Percentiles rank a stretch among this genome's conserved stretches.
Evolutionary conservation across 139 green algal genomes (phyloP).

Genomic region (Gonium pectorale): DNA sequence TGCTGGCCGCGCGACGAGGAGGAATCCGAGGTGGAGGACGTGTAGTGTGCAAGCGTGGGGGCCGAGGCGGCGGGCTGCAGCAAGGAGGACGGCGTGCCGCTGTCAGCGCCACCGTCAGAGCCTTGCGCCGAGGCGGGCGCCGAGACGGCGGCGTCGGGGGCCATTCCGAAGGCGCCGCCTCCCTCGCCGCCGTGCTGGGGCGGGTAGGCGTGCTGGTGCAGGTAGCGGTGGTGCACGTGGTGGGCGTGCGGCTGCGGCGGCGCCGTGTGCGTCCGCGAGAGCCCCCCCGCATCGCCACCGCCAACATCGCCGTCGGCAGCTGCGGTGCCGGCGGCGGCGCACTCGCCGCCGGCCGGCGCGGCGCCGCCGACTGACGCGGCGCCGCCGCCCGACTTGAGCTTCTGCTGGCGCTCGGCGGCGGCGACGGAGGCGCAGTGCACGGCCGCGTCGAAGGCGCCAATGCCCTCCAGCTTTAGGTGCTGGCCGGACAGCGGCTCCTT

Average conservation of each 20-base stretch:
- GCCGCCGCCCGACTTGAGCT: constrained; percentile 49
- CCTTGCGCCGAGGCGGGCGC: constrained; percentile 5
- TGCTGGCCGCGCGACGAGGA: background rate
- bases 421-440: constrained; percentile 76
- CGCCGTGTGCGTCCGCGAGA: background rate
- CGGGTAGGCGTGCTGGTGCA: too few species aligned
- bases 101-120: constrained; percentile 5
- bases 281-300: too few species aligned
- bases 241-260: background rate
- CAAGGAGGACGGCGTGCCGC: background rate
- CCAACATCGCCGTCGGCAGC: background rate
- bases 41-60: constrained; percentile 14
- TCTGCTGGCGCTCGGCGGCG: constrained; percentile 68
- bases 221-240: background rate
- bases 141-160: background rate
- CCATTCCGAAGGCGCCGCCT: background rate
- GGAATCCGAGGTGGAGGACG: constrained; percentile 29
- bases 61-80: constrained; percentile 36
- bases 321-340: too few species aligned
- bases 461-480: constrained; percentile 77
- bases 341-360: background rate
- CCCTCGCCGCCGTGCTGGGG: too few species aligned
- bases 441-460: constrained; percentile 74
- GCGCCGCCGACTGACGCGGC: background rate
- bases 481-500: constrained; percentile 73